Evolutionary conservation across 192 early-diverging fungal species (phyloP).

Genomic region (Podila clonocystis): DNA sequence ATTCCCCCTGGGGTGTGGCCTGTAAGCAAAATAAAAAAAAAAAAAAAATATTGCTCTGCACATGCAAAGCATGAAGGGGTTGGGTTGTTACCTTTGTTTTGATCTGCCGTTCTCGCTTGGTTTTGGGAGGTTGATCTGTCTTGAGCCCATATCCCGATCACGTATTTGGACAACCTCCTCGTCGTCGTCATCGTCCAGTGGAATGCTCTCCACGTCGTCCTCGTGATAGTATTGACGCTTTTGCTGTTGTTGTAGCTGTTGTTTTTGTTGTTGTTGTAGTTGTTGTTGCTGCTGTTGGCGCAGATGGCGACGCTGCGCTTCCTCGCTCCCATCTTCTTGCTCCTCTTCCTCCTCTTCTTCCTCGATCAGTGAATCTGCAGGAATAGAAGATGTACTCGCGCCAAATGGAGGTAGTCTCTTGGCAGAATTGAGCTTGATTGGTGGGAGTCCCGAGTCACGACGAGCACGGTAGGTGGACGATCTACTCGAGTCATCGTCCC

Average conservation of each 20-base stretch:
- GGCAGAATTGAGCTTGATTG: conserved; percentile 39
- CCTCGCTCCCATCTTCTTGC: conserved; percentile 1
- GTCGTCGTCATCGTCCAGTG: conserved; percentile 23
- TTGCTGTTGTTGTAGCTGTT: neutral
- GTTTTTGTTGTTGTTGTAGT: neutral
- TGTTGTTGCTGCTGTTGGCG: neutral
- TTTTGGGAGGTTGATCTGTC: conserved; percentile 23
- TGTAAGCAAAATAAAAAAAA: no score
- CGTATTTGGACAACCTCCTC: conserved; percentile 9
- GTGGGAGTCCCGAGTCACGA: conserved; percentile 40
- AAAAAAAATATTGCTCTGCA: no score
- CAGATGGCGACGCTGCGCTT: neutral
- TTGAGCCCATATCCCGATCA: conserved; percentile 26
- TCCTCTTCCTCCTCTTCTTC: conserved; percentile 48
- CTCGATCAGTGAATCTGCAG: conserved; percentile 22
- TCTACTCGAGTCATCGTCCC: neutral
- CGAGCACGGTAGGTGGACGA: conserved; percentile 22
- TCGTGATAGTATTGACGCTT: conserved; percentile 3
- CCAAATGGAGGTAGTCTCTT: conserved; percentile 38
- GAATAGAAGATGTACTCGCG: conserved; percentile 24
- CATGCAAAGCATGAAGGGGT: neutral
- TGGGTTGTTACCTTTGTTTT: conserved; percentile 31
- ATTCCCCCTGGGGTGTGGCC: no score
- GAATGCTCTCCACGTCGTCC: conserved; percentile 15
- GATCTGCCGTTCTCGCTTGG: conserved; percentile 13